Evolutionary conservation across 1,139 yeast species (phyloP).

Genomic region (Zygoascus meyerae): DNA sequence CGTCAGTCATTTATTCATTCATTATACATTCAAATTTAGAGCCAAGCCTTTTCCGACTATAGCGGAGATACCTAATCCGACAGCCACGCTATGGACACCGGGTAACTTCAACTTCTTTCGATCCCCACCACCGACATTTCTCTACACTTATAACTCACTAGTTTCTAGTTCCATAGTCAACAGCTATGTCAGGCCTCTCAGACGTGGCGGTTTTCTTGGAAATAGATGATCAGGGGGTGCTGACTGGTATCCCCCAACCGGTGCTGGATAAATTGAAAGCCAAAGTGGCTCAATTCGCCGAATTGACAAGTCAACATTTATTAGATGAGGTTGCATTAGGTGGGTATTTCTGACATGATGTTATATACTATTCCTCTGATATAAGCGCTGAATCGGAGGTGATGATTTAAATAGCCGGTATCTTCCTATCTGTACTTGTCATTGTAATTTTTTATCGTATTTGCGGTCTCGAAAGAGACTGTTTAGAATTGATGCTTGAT

Average conservation of each 20-base stretch:
- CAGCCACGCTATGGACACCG: neutral
- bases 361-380: too few relatives aligned
- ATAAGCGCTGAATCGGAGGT: too few relatives aligned
- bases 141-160: neutral
- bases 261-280: constrained; percentile 36
- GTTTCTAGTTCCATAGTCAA: neutral
- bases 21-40: too few relatives aligned
- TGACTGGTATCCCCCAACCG: constrained; percentile 23
- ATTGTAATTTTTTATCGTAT: too few relatives aligned
- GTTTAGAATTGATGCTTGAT: too few relatives aligned
- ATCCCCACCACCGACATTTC: constrained; percentile 5
- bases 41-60: too few relatives aligned
- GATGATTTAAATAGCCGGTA: too few relatives aligned
- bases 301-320: constrained; percentile 46
- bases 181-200: neutral
- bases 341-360: constrained; percentile 15
- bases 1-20: too few relatives aligned
- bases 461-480: too few relatives aligned
- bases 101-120: neutral
- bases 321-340: constrained; percentile 41
- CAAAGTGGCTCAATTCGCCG: constrained; percentile 46
- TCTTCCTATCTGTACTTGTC: too few relatives aligned
- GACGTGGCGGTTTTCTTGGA: constrained; percentile 28
- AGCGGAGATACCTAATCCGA: too few relatives aligned
- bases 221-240: constrained; percentile 19